Percentiles rank a stretch among this genome's conserved stretches.
phyloP scores from a whole-genome alignment of 2,329 filamentous ascomycete genomes.

The Xylaria sp. region DNA sequence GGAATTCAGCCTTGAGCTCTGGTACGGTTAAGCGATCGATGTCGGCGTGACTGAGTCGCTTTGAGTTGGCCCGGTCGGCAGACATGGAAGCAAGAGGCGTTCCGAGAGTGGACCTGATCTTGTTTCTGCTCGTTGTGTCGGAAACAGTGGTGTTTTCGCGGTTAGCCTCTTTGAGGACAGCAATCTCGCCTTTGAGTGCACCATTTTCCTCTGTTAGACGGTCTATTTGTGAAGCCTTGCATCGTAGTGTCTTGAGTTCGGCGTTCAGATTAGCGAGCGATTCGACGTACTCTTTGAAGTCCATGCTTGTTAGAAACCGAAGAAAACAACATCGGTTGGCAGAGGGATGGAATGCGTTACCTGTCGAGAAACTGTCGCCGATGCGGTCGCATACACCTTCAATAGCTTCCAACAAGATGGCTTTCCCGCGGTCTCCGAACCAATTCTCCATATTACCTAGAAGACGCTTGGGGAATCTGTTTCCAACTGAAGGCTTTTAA shows the following conservation, averaged over 20 bases:
- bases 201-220: slow-evolving; percentile 40
- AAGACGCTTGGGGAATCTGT: not conserved
- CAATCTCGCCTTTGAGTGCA: slow-evolving; percentile 37
- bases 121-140: not conserved
- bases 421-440: slow-evolving; percentile 28
- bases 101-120: slow-evolving; percentile 15
- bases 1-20: slow-evolving; percentile 32
- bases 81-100: slow-evolving; percentile 28
- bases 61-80: slow-evolving; percentile 22
- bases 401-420: slow-evolving; percentile 28
- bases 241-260: slow-evolving; percentile 35
- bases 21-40: slow-evolving; percentile 17
- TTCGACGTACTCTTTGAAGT: slow-evolving; percentile 16
- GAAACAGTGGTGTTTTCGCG: slow-evolving; percentile 8
- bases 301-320: not conserved
- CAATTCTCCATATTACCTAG: slow-evolving; percentile 28
- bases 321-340: not conserved
- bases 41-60: slow-evolving; percentile 12
- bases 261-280: slow-evolving; percentile 27
- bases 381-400: slow-evolving; percentile 26
- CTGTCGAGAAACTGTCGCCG: slow-evolving; percentile 24
- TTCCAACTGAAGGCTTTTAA: not conserved
- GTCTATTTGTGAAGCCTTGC: slow-evolving; percentile 31
- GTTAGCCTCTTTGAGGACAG: slow-evolving; percentile 25
- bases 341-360: slow-evolving; percentile 19